Conservation (phyloP, 345 rosid genomes). For the Populus deltoides region DNA sequence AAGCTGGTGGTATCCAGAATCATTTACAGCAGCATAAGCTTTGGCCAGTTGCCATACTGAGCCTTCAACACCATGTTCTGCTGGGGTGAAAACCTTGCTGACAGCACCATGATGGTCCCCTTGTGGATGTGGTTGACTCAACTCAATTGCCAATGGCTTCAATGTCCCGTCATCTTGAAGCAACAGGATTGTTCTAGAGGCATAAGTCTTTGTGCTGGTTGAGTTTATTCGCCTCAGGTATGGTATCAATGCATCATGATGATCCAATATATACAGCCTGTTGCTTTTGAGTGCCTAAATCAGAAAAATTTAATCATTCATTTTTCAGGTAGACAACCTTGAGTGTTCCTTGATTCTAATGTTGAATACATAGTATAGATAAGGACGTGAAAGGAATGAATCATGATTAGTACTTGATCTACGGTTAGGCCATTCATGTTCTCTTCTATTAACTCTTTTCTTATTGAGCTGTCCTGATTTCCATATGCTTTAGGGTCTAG, state of each 20-base stretch:
- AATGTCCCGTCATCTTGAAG: conserved; percentile 67
- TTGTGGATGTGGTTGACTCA: conserved; percentile 86
- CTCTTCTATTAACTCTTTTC: conserved; percentile 45
- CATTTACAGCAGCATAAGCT: conserved; percentile 83
- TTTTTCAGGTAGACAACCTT: neutral
- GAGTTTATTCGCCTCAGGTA: conserved; percentile 65
- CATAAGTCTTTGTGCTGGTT: conserved; percentile 76
- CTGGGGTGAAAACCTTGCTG: conserved; percentile 74
- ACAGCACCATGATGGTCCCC: conserved; percentile 63
- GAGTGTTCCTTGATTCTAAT: neutral
- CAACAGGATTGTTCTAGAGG: conserved; percentile 65
- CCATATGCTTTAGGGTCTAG: conserved; percentile 57
- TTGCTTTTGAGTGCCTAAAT: conserved; percentile 55
- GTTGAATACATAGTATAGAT: neutral
- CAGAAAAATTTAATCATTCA: neutral
- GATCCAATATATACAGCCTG: conserved; percentile 66
- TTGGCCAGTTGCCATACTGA: conserved; percentile 88
- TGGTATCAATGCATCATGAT: conserved; percentile 80
- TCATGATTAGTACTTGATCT: conserved; percentile 39
- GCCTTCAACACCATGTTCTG: conserved; percentile 52
- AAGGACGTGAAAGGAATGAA: neutral
- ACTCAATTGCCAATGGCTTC: conserved; percentile 78
- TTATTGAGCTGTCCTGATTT: conserved; percentile 59
- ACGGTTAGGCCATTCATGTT: conserved; percentile 64
- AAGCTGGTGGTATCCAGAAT: conserved; percentile 92